Conservation (phyloP, 2,329 filamentous ascomycete species). For the Chrysosphaeria jannelii region DNA sequence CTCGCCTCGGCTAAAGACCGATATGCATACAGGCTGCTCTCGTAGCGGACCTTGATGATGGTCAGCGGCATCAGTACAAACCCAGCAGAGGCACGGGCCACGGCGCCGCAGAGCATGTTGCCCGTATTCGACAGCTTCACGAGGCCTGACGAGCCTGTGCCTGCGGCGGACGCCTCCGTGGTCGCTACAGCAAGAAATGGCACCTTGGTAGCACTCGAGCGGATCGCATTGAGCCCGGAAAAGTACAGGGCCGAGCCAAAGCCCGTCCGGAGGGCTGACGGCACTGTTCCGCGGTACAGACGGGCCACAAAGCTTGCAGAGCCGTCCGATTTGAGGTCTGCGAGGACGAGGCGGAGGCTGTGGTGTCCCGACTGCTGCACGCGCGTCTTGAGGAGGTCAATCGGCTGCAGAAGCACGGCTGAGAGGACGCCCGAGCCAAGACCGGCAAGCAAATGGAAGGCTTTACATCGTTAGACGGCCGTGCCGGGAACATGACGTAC, state of each 20-base stretch:
- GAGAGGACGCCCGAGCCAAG: slow-evolving; percentile 66
- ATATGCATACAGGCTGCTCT: slow-evolving; percentile 66
- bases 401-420: slow-evolving; percentile 72
- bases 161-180: slow-evolving; percentile 1
- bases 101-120: slow-evolving; percentile 62
- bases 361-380: slow-evolving; percentile 60
- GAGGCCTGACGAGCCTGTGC: slow-evolving; percentile 31
- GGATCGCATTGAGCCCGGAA: slow-evolving; percentile 47
- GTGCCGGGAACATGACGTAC: slow-evolving; percentile 4
- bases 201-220: slow-evolving; percentile 28
- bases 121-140: slow-evolving; percentile 58
- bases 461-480: slow-evolving; percentile 10
- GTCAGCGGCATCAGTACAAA: slow-evolving; percentile 89
- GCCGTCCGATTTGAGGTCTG: slow-evolving; percentile 30
- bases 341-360: slow-evolving; percentile 37
- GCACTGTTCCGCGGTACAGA: slow-evolving; percentile 79
- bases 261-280: slow-evolving; percentile 77
- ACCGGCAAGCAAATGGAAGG: slow-evolving; percentile 70
- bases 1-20: slow-evolving; percentile 42
- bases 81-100: slow-evolving; percentile 60
- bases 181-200: slow-evolving; percentile 7
- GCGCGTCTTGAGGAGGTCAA: slow-evolving; percentile 87
- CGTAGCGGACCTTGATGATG: slow-evolving; percentile 86
- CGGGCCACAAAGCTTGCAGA: slow-evolving; percentile 16
- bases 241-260: slow-evolving; percentile 89